Evolutionary conservation across 805 yeast species (phyloP), one percentile per base, ranked within the genome.

Genomic region (Gaillardinia entomophila): DNA sequence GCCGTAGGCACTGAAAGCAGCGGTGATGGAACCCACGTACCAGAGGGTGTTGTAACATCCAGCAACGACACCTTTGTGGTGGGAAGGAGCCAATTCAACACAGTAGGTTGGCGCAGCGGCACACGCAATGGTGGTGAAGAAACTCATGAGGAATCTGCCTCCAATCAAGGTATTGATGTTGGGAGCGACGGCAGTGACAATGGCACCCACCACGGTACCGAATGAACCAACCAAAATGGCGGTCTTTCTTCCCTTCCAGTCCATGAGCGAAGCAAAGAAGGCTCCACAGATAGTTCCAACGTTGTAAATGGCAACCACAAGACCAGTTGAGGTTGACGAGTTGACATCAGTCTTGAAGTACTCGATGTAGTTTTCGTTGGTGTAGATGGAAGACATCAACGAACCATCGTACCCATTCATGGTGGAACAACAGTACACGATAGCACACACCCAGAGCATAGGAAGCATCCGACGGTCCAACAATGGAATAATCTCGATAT

Each of bases 1-100:
- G 10, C 48, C 44, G 13, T 48, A 42, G 25, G 51, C 46, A 5
- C 68, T 35, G n/a, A 45, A 37, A 22, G 55, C 53, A 1, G 73
- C 66, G 8, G 64, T 36, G 15, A 66, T 28, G 32, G 67, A 64
- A 3, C 77, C 71, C n/a, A 29, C 14, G 22, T 24, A 16, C 30
- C 28, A 26, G 12, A 26, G 16, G 12, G 28, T 26, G 12, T 26
- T 26, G 28, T 26, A 26, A 26, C 18, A 26, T 5, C 28, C 28
- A 10, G 28, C 28, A 14, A 26, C 28, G 12, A 26, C 17, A 10
- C 17, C 13, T 15, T 16, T 26, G 12, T 26, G 13, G n/a, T 17
- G 15, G 4, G 33, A 11, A 4, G 13, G 22, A 6, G 24, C 18
- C 12, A 24, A 16, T 12, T 30, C 33, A 7, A 17, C 22, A 11